Base-by-base conservation (phyloP, 2,329 filamentous ascomycete species). In the Colletotrichum zoysiae region DNA sequence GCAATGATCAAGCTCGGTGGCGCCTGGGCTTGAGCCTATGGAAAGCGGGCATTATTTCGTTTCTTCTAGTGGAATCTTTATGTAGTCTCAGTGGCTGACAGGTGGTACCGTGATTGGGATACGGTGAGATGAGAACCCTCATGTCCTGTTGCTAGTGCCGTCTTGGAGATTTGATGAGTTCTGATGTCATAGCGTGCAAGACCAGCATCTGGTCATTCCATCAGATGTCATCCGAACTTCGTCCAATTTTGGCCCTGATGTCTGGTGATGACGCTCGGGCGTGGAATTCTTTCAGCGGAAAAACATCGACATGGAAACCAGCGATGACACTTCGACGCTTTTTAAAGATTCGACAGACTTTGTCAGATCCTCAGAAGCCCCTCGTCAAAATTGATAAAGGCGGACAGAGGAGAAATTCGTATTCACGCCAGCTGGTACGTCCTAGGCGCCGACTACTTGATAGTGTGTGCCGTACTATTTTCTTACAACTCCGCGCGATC, bases 241-340 rank as follows among this genome's bases (percentile, higher is more conserved):
- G 26, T 71, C 69, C 53, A 63, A 63, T 59, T 6, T 16, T 50
- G 16, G n/a, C 5, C 6, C n/a, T 11, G 42, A 42, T 38, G 20
- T 14, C n/a, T 14, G n/a, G n/a, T 33, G n/a, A 44, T 26, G 18
- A 38, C 33, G 56, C 35, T 26, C 48, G 64, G 58, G 26, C 26
- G 26, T 26, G 65, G 9, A 11, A 55, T 40, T 33, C 38, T 57
- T 42, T 62, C 50, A 26, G 26, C 38, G 51, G 42, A 53, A 11
- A n/a, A 23, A 26, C 33, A 9, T 11, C 33, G 35, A 3, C 30
- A 14, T 20, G 16, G 30, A 68, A 48, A 40, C 5, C 18, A 1
- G 23, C 69, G 69, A 65, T 44, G 58, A 50, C 8, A 63, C 46
- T 58, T 71, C 65, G 64, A 58, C 16, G 57, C 44, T 33, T 51